Percentiles rank a stretch among this genome's conserved stretches.
Conservation (phyloP, 352 stramenopile genomes). For the Phytophthora aleatoria region DNA sequence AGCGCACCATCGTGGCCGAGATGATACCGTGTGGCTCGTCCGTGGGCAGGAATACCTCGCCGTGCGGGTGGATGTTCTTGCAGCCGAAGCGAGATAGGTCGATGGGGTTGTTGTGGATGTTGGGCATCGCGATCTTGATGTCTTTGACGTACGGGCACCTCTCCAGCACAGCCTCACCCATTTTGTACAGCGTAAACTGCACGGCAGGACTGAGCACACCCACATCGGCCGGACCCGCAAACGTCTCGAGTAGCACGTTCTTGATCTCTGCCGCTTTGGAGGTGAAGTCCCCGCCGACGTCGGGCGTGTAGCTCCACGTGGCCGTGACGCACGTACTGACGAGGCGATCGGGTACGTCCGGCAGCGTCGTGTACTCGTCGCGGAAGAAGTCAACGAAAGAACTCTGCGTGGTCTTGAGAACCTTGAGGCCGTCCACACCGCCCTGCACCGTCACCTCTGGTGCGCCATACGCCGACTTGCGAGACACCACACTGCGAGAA, state of each 20-base stretch:
- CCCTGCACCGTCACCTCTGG: constrained; percentile 56
- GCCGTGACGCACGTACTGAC: constrained; percentile 77
- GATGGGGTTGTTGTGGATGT: constrained; percentile 91
- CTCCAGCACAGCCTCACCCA: constrained; percentile 82
- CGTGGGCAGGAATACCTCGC: constrained; percentile 87
- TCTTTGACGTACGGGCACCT: constrained; percentile 68
- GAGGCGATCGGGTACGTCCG: constrained; percentile 76
- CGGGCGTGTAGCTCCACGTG: constrained; percentile 73
- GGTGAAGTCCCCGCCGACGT: constrained; percentile 45
- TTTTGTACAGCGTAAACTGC: constrained; percentile 87
- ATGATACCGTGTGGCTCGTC: constrained; percentile 91
- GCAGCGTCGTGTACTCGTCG: constrained; percentile 81
- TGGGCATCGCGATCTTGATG: constrained; percentile 83
- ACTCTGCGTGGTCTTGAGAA: constrained; percentile 92
- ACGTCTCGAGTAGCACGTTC: constrained; percentile 73
- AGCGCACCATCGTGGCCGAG: constrained; percentile 75
- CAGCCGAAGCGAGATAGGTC: constrained; percentile 84
- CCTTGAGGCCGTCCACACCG: constrained; percentile 68
- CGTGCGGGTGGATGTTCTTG: constrained; percentile 87
- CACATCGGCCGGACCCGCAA: constrained; percentile 77
- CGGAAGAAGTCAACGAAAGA: constrained; percentile 88
- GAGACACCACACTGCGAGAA: constrained; percentile 46
- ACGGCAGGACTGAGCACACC: constrained; percentile 79
- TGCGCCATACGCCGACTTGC: constrained; percentile 46
- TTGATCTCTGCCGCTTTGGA: constrained; percentile 61